Conservation (phyloP, 192 early-diverging fungal species). For the Paraglomus brasilianum region DNA sequence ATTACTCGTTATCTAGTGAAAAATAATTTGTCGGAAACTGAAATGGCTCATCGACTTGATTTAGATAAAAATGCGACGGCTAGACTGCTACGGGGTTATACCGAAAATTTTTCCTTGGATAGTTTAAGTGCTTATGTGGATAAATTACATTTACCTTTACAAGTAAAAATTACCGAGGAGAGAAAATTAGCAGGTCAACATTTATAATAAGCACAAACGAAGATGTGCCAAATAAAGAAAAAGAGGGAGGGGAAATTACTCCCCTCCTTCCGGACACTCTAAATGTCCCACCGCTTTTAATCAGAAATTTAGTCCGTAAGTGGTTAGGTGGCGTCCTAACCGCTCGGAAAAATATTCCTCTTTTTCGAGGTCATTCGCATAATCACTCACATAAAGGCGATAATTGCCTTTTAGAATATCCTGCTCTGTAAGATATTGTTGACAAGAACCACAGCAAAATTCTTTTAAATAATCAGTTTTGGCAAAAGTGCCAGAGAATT, state of each 20-base stretch:
- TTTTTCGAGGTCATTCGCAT: constrained; percentile 12
- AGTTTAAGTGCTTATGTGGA: too few species aligned
- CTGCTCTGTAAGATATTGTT: constrained; percentile 5
- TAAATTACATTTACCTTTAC: too few species aligned
- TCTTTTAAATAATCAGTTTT: constrained; percentile 19
- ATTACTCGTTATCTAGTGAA: too few species aligned
- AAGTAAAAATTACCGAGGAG: too few species aligned
- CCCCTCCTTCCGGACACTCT: constrained; percentile 13
- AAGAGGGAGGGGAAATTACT: neutral
- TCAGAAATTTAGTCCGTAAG: constrained; percentile 24
- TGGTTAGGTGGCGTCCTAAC: constrained; percentile 14
- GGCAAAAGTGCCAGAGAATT: constrained; percentile 1
- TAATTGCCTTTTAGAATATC: constrained; percentile 14
- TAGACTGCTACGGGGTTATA: too few species aligned
- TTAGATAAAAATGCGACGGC: too few species aligned
- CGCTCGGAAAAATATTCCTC: constrained; percentile 2
- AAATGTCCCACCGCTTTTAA: constrained; percentile 15
- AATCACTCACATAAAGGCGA: constrained; percentile 24
- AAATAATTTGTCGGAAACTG: too few species aligned
- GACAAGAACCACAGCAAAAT: constrained; percentile 12
- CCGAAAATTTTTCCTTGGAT: too few species aligned
- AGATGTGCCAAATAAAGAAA: constrained; percentile 30
- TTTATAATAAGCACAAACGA: constrained; percentile 5
- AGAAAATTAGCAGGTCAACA: neutral
- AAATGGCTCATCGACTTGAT: too few species aligned